These are phyloP conservation scores for Sporothrix brasiliensis DNA, from an alignment of 2,329 filamentous ascomycete species.

Conservation along the genomic window DNA sequence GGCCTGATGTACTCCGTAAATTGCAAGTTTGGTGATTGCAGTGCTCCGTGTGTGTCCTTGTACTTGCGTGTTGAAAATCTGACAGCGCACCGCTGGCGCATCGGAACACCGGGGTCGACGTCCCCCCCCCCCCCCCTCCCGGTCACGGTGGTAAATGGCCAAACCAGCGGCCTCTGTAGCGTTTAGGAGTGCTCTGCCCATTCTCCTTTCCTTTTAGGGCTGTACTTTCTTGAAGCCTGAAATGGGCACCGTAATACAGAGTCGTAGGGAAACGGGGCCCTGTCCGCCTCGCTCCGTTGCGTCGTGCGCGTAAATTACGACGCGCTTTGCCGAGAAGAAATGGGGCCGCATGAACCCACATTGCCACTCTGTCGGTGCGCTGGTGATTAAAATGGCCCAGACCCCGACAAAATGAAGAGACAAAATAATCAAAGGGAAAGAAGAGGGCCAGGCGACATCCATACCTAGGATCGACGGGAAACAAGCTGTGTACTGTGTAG, in stretches of 20 bases:
- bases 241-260: not conserved
- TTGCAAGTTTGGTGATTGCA: not conserved
- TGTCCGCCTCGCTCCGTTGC: conserved; percentile 1
- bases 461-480: conserved; percentile 12
- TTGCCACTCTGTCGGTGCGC: conserved; percentile 22
- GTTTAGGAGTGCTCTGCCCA: not conserved
- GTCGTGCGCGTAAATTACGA: conserved; percentile 27
- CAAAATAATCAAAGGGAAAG: not conserved
- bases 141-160: not conserved
- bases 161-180: not conserved
- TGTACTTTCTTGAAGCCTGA: not conserved
- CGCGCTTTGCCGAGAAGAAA: conserved; percentile 29
- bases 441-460: not conserved
- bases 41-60: not conserved
- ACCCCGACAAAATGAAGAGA: not conserved
- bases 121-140: too few relatives aligned
- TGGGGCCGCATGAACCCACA: conserved; percentile 25
- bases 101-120: conserved; percentile 16
- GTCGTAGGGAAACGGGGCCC: not conserved
- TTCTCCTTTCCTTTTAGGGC: too few relatives aligned
- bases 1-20: not conserved
- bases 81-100: not conserved
- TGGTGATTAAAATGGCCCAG: conserved; percentile 17
- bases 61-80: not conserved
- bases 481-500: not conserved